These are phyloP conservation scores for Pisolithus tinctorius DNA, from an alignment of 768 basidiomycete genomes.

Conservation along the genomic window DNA sequence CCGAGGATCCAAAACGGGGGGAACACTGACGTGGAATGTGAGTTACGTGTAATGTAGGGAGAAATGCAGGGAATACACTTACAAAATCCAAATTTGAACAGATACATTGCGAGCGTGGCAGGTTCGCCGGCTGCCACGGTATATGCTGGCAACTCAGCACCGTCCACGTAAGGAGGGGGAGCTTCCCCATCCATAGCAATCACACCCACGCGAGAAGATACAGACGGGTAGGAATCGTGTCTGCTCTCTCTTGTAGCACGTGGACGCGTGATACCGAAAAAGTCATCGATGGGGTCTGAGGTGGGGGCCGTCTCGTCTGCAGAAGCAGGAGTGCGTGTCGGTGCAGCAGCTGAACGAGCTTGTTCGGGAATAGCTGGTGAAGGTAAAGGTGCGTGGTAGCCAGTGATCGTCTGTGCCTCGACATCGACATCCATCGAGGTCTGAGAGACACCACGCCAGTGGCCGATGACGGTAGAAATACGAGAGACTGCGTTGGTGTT, in stretches of 20 bases:
- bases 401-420: slow-evolving; percentile 12
- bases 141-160: slow-evolving; percentile 29
- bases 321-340: slow-evolving; percentile 2
- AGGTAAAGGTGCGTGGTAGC: neutral
- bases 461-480: slow-evolving; percentile 9
- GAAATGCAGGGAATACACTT: slow-evolving; percentile 14
- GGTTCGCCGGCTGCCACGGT: slow-evolving; percentile 28
- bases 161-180: slow-evolving; percentile 27
- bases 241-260: slow-evolving; percentile 25
- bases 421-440: slow-evolving; percentile 5
- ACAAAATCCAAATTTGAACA: slow-evolving; percentile 48
- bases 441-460: slow-evolving; percentile 5
- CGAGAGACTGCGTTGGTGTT: neutral
- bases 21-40: slow-evolving; percentile 29
- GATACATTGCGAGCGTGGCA: slow-evolving; percentile 37
- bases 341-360: slow-evolving; percentile 3
- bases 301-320: neutral
- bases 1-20: slow-evolving; percentile 45
- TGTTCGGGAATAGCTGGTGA: slow-evolving; percentile 6
- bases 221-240: slow-evolving; percentile 20
- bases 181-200: slow-evolving; percentile 13
- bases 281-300: slow-evolving; percentile 16
- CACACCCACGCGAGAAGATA: neutral
- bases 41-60: neutral
- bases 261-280: slow-evolving; percentile 22